Base-by-base conservation (phyloP, 768 basidiomycete species). In the Postia placenta region DNA sequence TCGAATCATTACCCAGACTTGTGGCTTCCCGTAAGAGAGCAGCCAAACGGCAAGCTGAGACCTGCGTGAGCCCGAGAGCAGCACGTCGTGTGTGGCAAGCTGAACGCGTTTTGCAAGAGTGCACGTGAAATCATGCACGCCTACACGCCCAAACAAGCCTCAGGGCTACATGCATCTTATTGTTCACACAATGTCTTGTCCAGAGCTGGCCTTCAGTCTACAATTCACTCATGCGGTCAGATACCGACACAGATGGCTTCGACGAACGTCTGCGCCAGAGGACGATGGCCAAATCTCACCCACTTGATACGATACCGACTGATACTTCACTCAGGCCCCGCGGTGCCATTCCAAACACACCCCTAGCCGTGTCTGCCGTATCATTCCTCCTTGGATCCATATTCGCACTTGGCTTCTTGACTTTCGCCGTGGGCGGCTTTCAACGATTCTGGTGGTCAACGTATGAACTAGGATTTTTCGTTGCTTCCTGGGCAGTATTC, bases 321-420 rank as follows among this genome's bases (percentile, higher is more conserved):
- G 62, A 64, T 27, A 57, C 63, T 40, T 50, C 36, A 1, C 37
- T 48, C 35, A 51, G 62, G 56, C 72, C 74, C 12, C 69, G 71
- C 37, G 84, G 82, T 56, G 73, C 67, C 54, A 81, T 92, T 45
- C 92, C 92, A n/a, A 94, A 97, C 62, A 95, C 95, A 12, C 92
- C 89, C 1, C 74, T 95, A 36, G 79, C 80, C 3, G 83, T 78
- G 1, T 80, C 89, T 0, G 72, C 78, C 25, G 83, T 96, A 57
- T 83, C 93, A 1, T 93, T 95, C 64, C 54, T 85, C n/a, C 79
- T 99, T 4, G 95, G 95, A n/a, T 67, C 67, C 14, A 38, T 79
- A 15, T 92, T 88, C 64, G 65, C 77, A 12, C 58, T 84, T 23
- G 89, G 87, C 0, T 38, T 70, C 20, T 63, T 72, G 17, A 73